These are phyloP conservation scores for Pisolithus thermaeus DNA, from an alignment of 1,284 basidiomycete species.

Conservation along the genomic window DNA sequence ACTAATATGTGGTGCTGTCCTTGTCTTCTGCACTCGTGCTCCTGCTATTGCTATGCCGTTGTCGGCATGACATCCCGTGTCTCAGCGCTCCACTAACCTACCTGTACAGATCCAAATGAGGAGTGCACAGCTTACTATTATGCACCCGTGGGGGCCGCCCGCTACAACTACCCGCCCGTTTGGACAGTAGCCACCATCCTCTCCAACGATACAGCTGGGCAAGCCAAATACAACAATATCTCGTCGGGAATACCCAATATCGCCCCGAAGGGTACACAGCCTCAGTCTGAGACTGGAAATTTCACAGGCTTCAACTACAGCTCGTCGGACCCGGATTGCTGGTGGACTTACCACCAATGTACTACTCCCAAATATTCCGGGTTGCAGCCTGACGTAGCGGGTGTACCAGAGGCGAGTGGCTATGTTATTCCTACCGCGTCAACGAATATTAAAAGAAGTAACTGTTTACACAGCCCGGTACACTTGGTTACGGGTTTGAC, in stretches of 20 bases:
- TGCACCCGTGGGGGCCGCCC: constrained; percentile 33
- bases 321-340: constrained; percentile 41
- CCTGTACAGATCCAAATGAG: constrained; percentile 22
- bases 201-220: constrained; percentile 40
- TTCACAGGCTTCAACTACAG: constrained; percentile 29
- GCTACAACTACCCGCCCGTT: constrained; percentile 40
- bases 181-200: constrained; percentile 43
- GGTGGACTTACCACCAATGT: constrained; percentile 60
- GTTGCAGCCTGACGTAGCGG: constrained; percentile 48
- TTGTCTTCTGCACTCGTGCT: too few species aligned
- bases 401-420: constrained; percentile 51
- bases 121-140: constrained; percentile 41
- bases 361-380: constrained; percentile 43
- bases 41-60: too few species aligned
- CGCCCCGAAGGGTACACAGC: constrained; percentile 31
- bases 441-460: not conserved
- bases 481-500: constrained; percentile 62
- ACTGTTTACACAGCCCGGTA: constrained; percentile 39
- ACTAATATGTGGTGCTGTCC: too few species aligned
- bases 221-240: constrained; percentile 33
- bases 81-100: not conserved
- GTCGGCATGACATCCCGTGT: too few species aligned
- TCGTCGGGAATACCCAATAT: constrained; percentile 30
- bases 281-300: constrained; percentile 27
- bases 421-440: not conserved